Evolutionary conservation across 2,329 filamentous ascomycete genomes (phyloP).

Genomic region (Calonectria pauciramosa): DNA sequence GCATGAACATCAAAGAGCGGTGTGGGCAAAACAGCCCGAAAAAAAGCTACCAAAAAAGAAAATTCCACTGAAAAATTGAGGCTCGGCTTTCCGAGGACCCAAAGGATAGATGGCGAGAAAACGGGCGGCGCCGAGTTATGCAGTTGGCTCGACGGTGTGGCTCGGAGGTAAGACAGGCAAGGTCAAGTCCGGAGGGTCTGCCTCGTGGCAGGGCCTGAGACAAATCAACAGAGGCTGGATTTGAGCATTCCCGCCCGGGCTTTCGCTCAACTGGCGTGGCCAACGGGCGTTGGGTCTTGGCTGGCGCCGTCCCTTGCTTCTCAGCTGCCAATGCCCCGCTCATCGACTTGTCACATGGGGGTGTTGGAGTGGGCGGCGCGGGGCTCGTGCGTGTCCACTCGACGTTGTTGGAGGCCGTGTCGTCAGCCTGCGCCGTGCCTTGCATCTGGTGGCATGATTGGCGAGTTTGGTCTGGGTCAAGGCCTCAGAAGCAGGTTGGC

Average conservation of each 20-base stretch:
- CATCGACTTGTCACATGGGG: constrained; percentile 46
- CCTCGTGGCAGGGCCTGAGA: constrained; percentile 38
- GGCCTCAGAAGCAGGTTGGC: constrained; percentile 34
- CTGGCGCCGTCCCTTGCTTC: constrained; percentile 42
- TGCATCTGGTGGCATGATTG: constrained; percentile 48
- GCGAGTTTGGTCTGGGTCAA: constrained; percentile 32
- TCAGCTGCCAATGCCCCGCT: constrained; percentile 37
- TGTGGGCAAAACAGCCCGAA: constrained; percentile 32
- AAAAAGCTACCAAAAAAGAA: neutral
- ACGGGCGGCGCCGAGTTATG: constrained; percentile 24
- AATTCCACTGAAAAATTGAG: neutral
- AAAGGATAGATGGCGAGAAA: constrained; percentile 35
- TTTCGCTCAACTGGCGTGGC: constrained; percentile 10
- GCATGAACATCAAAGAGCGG: constrained; percentile 45
- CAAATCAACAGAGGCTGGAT: constrained; percentile 31
- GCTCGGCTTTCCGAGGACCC: constrained; percentile 28
- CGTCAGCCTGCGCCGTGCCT: constrained; percentile 47
- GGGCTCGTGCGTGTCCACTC: constrained; percentile 35
- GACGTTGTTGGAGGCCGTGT: constrained; percentile 40
- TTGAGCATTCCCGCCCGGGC: constrained; percentile 7
- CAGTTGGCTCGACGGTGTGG: constrained; percentile 36
- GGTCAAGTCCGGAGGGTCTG: constrained; percentile 18
- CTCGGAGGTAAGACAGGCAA: constrained; percentile 38
- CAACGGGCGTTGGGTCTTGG: constrained; percentile 27
- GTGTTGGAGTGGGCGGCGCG: constrained; percentile 39